Base-by-base conservation (phyloP, 2,329 filamentous ascomycete species). In the Daldinia sp. region DNA sequence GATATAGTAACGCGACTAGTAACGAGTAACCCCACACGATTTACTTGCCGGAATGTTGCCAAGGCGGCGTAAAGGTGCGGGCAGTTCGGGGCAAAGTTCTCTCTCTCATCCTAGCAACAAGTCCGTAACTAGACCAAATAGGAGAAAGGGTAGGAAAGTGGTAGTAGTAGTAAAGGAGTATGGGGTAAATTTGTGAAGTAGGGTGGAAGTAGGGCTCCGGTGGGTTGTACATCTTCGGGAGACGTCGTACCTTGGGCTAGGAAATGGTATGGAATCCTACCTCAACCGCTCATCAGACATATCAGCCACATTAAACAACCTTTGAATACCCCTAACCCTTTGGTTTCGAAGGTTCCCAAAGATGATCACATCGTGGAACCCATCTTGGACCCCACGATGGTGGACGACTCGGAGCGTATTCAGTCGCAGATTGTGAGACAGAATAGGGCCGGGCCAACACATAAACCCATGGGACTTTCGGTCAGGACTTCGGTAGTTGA, bases 21-120 rank as follows among this genome's bases (percentile, higher is more conserved):
- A 64, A 23, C 21, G 41, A 35, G 45, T 43, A 35, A 62, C 58
- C 57, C 60, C 64, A 65, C 62, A 65, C 56, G 37, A 43, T 50
- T 63, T 19, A 69, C 59, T 64, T 68, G 64, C 67, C 67, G 64
- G 65, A 52, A 43, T 61, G 49, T 63, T 65, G 66, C 55, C 55
- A 69, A 63, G 51, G 51, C 27, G 63, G 63, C 39, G 65, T 69
- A 68, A 61, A 52, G 67, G 29, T 59, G 62, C 62, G 61, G 64
- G 55, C 57, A 49, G 52, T 23, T 56, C 58, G 52, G 58, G 60
- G 49, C 57, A 63, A 53, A 50, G 43, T 45, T 55, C 37, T 48
- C 57, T n/a, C n/a, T n/a, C 55, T 51, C 39, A 51, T 62, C 61
- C 58, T 54, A 50, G 56, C 27, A 37, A 61, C 29, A 55, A 11